Evolutionary conservation across 495 filamentous ascomycete genomes (phyloP), one percentile per base, ranked within the genome.

Genomic region (Halenospora varia): DNA sequence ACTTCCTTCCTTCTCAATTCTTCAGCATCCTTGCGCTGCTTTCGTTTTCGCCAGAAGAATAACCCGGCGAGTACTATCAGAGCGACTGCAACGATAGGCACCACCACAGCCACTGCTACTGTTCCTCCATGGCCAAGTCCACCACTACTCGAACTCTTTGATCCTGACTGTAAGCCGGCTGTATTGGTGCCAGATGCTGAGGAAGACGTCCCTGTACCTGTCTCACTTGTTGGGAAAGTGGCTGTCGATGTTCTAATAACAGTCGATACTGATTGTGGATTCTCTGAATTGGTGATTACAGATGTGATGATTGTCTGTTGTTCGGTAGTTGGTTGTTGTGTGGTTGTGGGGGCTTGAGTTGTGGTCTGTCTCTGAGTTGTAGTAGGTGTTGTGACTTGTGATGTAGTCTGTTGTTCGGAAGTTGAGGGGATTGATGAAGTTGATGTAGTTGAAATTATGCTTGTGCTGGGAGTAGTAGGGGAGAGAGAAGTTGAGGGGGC

Each of bases 1-100:
- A 96, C 89, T 67, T 97, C 95, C 71, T 96, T 96, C 53, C 92
- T 81, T 52, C 94, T 80, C 50, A 90, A 83, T 61, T 96, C 94
- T 63, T 89, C 89, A n/a, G 83, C 86, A 44, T 86, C 85, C 73
- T 88, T 96, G 40, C 86, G 83, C 62, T 87, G 83, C 71, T 92
- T 96, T 51, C 89, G 84, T 73, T 82, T 90, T 61, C 88, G 83
- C 90, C 90, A 98, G 59, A 96, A 80, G 68, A 87, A 92, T 41
- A 97, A 74, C 1, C 85, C 85, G 3, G 77, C 83, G 25, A 90
- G 65, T 10, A 96, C 82, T 41, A 98, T 77, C 15, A 96, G 66
- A 1, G 91, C 93, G 53, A 98, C 89, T 1, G 88, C 89, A 4
- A 83, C 90, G 42, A 98, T 92, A 1, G 94, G 94, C 2, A 97